Conservation (phyloP, 2,329 filamentous ascomycete genomes). For the Triangularia verruculosa region DNA sequence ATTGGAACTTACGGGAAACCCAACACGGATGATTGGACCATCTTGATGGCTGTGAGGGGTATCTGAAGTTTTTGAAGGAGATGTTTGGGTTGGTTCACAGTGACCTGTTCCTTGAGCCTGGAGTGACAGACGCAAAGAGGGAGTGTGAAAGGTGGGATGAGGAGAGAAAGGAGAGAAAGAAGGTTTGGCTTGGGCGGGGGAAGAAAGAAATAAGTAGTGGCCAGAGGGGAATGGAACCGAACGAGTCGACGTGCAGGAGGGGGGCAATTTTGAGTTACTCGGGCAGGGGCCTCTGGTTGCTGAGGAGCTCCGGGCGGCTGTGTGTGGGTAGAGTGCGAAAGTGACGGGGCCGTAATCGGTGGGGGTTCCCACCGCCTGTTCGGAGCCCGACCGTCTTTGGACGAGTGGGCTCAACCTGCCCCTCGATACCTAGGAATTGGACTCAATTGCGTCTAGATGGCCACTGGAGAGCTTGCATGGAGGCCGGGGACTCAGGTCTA, state of each 20-base stretch:
- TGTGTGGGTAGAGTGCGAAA: not conserved
- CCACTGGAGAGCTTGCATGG: not conserved
- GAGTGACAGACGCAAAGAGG: constrained; percentile 13
- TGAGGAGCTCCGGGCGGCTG: not conserved
- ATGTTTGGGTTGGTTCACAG: constrained; percentile 15
- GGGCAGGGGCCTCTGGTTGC: not conserved
- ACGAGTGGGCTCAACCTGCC: constrained; percentile 1
- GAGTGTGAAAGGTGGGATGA: constrained; percentile 9
- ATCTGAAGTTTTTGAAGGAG: constrained; percentile 18
- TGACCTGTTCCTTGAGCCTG: constrained; percentile 23
- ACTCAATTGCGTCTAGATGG: no score
- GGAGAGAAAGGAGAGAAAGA: constrained; percentile 14
- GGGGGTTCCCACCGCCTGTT: constrained; percentile 20
- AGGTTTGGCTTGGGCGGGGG: constrained; percentile 10
- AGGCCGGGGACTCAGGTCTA: not conserved
- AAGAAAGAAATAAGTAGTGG: constrained; percentile 10
- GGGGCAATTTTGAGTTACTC: constrained; percentile 18
- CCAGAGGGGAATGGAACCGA: constrained; percentile 7
- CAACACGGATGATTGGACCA: constrained; percentile 74
- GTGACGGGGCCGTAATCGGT: constrained; percentile 23
- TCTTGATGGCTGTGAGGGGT: constrained; percentile 31
- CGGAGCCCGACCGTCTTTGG: constrained; percentile 22
- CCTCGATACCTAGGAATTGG: not conserved
- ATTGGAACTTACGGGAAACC: constrained; percentile 72
- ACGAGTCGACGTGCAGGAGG: constrained; percentile 12